These are phyloP conservation scores for Chenopodium album DNA, from an alignment of 148 eudicot species.

Conservation along the genomic window DNA sequence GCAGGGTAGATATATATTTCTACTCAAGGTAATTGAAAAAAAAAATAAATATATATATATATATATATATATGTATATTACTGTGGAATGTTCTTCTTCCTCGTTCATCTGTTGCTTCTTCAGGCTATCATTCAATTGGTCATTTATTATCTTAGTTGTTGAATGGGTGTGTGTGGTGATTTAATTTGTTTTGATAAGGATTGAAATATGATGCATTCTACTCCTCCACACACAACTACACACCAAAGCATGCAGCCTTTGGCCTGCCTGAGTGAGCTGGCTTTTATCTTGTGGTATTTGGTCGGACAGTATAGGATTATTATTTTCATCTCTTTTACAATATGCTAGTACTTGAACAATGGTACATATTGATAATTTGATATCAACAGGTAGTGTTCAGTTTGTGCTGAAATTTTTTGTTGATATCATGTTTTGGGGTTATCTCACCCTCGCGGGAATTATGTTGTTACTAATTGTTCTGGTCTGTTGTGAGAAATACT, in stretches of 20 bases:
- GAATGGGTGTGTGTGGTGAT: background rate
- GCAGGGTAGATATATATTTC: constrained; percentile 33
- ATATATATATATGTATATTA: background rate
- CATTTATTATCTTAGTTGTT: background rate
- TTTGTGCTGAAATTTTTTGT: background rate
- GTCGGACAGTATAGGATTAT: background rate
- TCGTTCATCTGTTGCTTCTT: background rate
- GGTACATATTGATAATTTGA: background rate
- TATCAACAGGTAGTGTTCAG: background rate
- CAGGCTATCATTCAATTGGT: no score
- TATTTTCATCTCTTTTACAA: background rate
- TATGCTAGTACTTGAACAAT: background rate
- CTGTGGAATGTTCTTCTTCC: background rate
- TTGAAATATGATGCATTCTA: background rate
- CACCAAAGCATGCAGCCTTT: background rate
- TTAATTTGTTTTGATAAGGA: background rate
- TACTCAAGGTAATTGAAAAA: constrained; percentile 65
- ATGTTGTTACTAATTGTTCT: background rate
- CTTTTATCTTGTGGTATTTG: background rate
- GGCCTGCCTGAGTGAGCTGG: background rate
- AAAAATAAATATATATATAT: no score
- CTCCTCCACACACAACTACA: background rate
- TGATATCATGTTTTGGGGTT: background rate
- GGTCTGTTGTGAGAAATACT: background rate
- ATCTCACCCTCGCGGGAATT: background rate